phyloP scores from a whole-genome alignment of 1,284 basidiomycete species.

The Sphaerobolus stellatus region DNA sequence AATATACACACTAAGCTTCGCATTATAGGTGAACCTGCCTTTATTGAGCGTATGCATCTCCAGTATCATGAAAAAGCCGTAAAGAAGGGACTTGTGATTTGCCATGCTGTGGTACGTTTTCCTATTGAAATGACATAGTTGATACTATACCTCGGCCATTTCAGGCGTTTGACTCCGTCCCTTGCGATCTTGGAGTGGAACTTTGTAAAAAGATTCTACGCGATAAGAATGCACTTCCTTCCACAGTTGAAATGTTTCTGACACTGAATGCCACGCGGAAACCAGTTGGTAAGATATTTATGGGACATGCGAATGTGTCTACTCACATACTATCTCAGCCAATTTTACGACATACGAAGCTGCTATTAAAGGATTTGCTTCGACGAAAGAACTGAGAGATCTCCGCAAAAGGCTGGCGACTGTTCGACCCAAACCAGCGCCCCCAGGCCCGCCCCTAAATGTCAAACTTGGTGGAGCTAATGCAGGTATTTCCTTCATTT shows the following conservation, averaged over 20 bases:
- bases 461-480: background rate
- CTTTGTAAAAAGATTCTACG: slow-evolving; percentile 3
- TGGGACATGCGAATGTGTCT: background rate
- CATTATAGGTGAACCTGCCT: slow-evolving; percentile 10
- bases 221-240: slow-evolving; percentile 1
- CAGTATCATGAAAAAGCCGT: slow-evolving; percentile 2
- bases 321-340: background rate
- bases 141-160: background rate
- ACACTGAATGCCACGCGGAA: background rate
- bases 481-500: background rate
- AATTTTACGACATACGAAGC: slow-evolving; percentile 10
- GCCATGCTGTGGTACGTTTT: slow-evolving; percentile 3
- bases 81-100: background rate
- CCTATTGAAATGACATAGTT: background rate
- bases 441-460: background rate
- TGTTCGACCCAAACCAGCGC: slow-evolving; percentile 1
- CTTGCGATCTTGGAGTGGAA: slow-evolving; percentile 10
- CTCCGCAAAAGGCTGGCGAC: background rate
- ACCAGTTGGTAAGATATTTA: background rate
- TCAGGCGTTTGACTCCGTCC: slow-evolving; percentile 13
- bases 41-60: slow-evolving; percentile 12
- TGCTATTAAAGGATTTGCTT: slow-evolving; percentile 10
- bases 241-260: slow-evolving; percentile 11
- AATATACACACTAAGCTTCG: too few relatives aligned
- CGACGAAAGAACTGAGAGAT: slow-evolving; percentile 1